phyloP scores from a whole-genome alignment of 345 rosid genomes.

The Cardiospermum halicacabum region DNA sequence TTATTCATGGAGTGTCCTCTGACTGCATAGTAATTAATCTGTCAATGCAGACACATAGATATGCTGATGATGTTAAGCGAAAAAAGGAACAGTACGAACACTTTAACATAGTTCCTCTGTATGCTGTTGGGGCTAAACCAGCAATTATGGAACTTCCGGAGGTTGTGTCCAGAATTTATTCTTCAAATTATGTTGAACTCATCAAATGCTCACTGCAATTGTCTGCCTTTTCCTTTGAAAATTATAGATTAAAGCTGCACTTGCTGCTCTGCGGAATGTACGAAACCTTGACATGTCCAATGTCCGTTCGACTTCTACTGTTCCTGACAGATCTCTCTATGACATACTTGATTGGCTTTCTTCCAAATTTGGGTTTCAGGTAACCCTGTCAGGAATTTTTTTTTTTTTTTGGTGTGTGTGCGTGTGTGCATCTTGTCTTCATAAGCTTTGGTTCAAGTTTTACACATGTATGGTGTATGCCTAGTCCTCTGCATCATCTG shows the following conservation, averaged over 20 bases:
- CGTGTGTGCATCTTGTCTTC: slow-evolving; percentile 10
- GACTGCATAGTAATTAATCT: slow-evolving; percentile 18
- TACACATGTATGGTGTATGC: not conserved
- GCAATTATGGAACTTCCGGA: slow-evolving; percentile 83
- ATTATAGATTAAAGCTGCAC: slow-evolving; percentile 75
- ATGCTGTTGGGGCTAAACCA: slow-evolving; percentile 61
- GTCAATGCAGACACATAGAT: slow-evolving; percentile 43
- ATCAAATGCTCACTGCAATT: slow-evolving; percentile 13
- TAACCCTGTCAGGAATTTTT: slow-evolving; percentile 24
- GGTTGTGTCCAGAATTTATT: slow-evolving; percentile 42
- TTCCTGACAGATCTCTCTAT: slow-evolving; percentile 28
- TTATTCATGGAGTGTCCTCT: slow-evolving; percentile 15
- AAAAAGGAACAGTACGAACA: slow-evolving; percentile 49
- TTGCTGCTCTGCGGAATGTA: slow-evolving; percentile 55
- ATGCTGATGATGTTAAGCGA: slow-evolving; percentile 63
- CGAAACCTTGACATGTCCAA: slow-evolving; percentile 56
- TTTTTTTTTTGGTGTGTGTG: no score
- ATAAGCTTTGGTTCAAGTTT: not conserved
- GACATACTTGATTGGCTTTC: slow-evolving; percentile 97
- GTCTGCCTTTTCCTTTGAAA: not conserved
- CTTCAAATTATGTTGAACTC: slow-evolving; percentile 12
- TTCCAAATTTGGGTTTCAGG: slow-evolving; percentile 94
- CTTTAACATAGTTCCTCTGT: slow-evolving; percentile 83
- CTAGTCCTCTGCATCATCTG: not conserved
- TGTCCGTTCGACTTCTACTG: slow-evolving; percentile 17